A percentile compares a stretch with the other conserved stretches of the same genome.
Evolutionary conservation across 306 rosid species (phyloP).

Genomic region (Cucurbita ficifolia): DNA sequence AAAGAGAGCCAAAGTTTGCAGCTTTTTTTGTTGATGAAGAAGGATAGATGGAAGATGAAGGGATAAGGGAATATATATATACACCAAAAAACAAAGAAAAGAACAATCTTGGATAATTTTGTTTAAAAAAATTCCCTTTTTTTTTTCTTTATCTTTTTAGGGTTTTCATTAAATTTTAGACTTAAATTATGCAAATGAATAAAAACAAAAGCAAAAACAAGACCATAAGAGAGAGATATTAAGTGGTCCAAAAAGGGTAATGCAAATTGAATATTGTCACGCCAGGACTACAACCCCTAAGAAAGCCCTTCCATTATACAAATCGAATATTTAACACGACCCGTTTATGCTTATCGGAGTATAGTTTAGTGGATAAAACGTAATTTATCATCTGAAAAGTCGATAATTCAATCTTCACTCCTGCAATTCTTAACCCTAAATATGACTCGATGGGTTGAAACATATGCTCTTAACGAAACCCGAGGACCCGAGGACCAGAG

Average conservation of each 20-base stretch:
- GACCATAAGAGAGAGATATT: neutral
- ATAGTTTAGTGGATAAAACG: no score
- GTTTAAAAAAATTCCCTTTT: neutral
- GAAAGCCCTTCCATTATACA: neutral
- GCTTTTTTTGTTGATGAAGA: neutral
- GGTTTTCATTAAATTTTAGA: neutral
- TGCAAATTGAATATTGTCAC: slow-evolving; percentile 8
- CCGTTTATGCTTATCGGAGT: no score
- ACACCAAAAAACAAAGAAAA: neutral
- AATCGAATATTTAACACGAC: neutral
- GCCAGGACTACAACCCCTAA: slow-evolving; percentile 8
- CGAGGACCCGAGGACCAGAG: no score
- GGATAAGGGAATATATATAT: neutral
- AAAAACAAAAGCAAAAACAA: slow-evolving; percentile 6
- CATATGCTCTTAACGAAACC: no score
- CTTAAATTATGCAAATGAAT: neutral
- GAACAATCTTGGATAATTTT: neutral
- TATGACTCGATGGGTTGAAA: no score
- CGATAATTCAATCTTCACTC: no score
- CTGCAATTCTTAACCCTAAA: no score
- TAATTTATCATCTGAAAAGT: no score
- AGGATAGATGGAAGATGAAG: neutral
- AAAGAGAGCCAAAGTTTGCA: neutral
- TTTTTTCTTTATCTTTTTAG: neutral
- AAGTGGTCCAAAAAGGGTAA: slow-evolving; percentile 8